Evolutionary conservation across 73 alveolate genomes (phyloP).

Genomic region (Paramecium sexaurelia): DNA sequence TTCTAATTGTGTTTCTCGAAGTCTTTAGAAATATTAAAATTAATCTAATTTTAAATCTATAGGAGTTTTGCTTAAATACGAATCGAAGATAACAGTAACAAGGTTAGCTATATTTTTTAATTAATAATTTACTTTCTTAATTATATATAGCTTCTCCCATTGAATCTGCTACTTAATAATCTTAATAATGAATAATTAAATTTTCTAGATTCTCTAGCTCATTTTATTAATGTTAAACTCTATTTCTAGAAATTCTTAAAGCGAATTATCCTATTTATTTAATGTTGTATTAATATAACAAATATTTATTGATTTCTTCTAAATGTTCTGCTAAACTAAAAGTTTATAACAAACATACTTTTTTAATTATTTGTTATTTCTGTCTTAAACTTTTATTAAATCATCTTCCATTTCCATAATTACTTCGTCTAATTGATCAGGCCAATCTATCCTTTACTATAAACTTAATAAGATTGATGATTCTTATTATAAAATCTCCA

Average conservation of each 20-base stretch:
- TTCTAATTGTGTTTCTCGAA: background rate
- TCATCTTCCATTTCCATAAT: slow-evolving; percentile 13
- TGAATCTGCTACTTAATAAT: slow-evolving; percentile 10
- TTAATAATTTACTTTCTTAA: background rate
- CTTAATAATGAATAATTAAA: background rate
- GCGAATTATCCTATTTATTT: background rate
- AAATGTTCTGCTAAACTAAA: background rate
- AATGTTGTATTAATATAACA: background rate
- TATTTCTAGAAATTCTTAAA: background rate
- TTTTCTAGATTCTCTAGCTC: background rate
- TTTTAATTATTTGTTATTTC: background rate
- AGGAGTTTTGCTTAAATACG: background rate
- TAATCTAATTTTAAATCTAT: background rate
- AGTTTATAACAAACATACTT: background rate
- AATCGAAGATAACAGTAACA: background rate
- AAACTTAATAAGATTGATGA: background rate
- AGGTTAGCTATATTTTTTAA: background rate
- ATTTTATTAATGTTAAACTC: background rate
- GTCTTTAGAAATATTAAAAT: background rate
- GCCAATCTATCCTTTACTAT: background rate
- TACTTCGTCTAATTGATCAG: slow-evolving; percentile 2
- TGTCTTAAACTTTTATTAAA: background rate
- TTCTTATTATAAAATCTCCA: background rate
- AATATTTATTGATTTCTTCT: background rate
- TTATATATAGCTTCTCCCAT: slow-evolving; percentile 6